Base-by-base conservation (phyloP, 495 filamentous ascomycete genomes). In the Lineolata rhizophorae region DNA sequence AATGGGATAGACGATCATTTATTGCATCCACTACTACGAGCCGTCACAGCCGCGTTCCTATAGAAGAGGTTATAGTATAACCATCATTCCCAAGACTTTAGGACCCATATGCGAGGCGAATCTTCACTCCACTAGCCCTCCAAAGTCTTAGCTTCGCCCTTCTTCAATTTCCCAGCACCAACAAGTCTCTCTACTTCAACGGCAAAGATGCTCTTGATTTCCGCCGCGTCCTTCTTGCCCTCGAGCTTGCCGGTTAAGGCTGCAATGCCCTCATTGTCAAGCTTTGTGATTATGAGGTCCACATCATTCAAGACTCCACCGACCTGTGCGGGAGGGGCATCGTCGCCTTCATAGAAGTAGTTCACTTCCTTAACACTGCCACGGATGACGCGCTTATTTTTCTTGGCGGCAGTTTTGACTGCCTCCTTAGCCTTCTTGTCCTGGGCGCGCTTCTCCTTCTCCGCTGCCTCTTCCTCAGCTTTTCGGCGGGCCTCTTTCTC, bases 371-470 rank as follows among this genome's bases (percentile, higher is more conserved):
- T 95, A 55, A 87, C 79, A 42, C 75, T 76, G 20, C 65, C 70
- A 48, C 85, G 78, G 36, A 95, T 64, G 20, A 94, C 79, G 60
- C 87, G 75, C 61, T 92, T 91, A 62, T 97, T 95, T 76, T 95
- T 95, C 79, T 97, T 97, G 42, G 84, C 70, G 3, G 90, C 85
- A 50, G 78, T 92, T 71, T 97, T 97, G 3, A 77, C 78, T 20
- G 85, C 87, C 53, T 97, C 87, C 58, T 92, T 93, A 27, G 79
- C 76, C 65, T 97, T 95, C 72, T 94, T 95, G 53, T 65, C 67
- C 44, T 80, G 69, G 37, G 74, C 80, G 35, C 71, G 70, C 31
- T 81, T 70, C 12, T 64, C 64, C 61, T 87, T 90, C 39, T 81
- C 83, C 22, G 71, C 64, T 43, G 75, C 83, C 53, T 90, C 90